Evolutionary conservation across 805 yeast genomes (phyloP).

Genomic region (Sugiyamaella americana): DNA sequence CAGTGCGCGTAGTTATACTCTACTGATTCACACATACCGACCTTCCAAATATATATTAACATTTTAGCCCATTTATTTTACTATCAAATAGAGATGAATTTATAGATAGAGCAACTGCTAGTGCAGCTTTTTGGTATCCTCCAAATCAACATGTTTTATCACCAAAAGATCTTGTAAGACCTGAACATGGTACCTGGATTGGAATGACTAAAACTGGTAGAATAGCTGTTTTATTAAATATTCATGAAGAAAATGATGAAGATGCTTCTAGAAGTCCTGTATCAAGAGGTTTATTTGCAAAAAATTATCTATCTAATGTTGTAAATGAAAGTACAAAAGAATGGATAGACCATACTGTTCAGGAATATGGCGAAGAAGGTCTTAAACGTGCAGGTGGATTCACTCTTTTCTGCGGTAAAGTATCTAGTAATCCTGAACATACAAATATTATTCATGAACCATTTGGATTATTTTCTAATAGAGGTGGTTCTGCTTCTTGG

Average conservation of each 20-base stretch:
- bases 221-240: slow-evolving; percentile 74
- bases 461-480: slow-evolving; percentile 11
- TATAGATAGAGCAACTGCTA: slow-evolving; percentile 62
- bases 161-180: slow-evolving; percentile 68
- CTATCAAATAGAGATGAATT: slow-evolving; percentile 87
- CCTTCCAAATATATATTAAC: slow-evolving; percentile 1
- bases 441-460: slow-evolving; percentile 21
- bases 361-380: slow-evolving; percentile 23
- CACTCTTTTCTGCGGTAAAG: slow-evolving; percentile 48
- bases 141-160: slow-evolving; percentile 42
- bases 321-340: slow-evolving; percentile 30
- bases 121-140: slow-evolving; percentile 40
- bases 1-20: neutral
- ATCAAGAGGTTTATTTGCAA: slow-evolving; percentile 50
- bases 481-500: slow-evolving; percentile 2
- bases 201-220: slow-evolving; percentile 56
- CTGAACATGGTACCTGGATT: slow-evolving; percentile 87
- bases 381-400: slow-evolving; percentile 53
- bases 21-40: neutral
- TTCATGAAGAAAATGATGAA: slow-evolving; percentile 46
- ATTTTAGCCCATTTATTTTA: slow-evolving; percentile 52
- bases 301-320: slow-evolving; percentile 38
- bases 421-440: slow-evolving; percentile 25
- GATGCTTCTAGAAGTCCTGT: slow-evolving; percentile 30
- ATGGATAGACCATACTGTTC: slow-evolving; percentile 40